Base-by-base conservation (phyloP, 208 protist genomes). In the Trypanosoma grayi region DNA sequence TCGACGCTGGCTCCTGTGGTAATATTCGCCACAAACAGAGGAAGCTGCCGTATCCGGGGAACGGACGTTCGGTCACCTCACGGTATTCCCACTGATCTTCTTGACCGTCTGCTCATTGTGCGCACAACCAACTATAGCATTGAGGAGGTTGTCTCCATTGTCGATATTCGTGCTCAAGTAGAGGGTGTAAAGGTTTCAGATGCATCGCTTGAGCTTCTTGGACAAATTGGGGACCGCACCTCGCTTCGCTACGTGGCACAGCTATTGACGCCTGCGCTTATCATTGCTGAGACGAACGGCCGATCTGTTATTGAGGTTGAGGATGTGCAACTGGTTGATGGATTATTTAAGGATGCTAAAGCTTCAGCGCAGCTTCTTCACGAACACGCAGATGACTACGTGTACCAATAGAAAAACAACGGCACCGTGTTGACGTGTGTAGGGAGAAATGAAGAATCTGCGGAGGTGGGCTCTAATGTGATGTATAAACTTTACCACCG, bases 21-120 rank as follows among this genome's bases (percentile, higher is more conserved):
- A 40, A 98, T 99, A 60, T 99, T 99, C 70, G 99, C 99, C 34
- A 99, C 99, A 41, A 99, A 99, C 77, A 72, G 99, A 46, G 99
- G 98, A 14, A 94, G 97, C 44, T 98, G 87, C 77, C 86, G 81
- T 46, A 96, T 98, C 60, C 89, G 97, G 48, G 98, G 98, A 31
- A 99, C 98, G 0, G 98, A 99, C 34, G 97, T 99, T 24, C 52
- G 82, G 11, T 85, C 98, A 22, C 98, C 99, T 28, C 99, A 99
- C 77, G 99, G 99, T 41, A 99, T 99, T 36, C 99, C 99, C 16
- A 92, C 98, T 11, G 99, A 99, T 86, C 73, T 99, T 41, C 87
- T 99, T 6, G 99, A 99, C 73, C 97, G 99, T 51, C 75, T 99
- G 5, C 81, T 99, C 60, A 99, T 99, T 70, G 97, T 99, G 51